Percentiles rank a stretch among this genome's conserved stretches.
These are phyloP conservation scores for Aspergillus baeticus DNA, from an alignment of 495 filamentous ascomycete species.

Conservation along the genomic window DNA sequence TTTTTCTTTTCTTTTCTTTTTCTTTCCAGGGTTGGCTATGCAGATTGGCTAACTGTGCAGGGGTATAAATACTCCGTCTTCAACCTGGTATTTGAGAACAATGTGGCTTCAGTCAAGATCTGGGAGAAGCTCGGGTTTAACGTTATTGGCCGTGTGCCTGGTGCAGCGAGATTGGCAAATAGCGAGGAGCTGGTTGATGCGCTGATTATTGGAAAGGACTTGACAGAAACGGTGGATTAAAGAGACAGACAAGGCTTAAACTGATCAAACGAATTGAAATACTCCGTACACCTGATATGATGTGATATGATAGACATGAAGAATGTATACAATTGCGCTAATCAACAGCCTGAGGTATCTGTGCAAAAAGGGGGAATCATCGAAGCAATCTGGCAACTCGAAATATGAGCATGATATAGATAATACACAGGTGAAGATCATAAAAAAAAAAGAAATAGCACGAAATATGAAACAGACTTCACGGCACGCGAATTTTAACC, in stretches of 20 bases:
- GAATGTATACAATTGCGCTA: slow-evolving; percentile 17
- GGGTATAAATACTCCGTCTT: slow-evolving; percentile 97
- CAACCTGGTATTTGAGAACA: slow-evolving; percentile 98
- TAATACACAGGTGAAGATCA: slow-evolving; percentile 19
- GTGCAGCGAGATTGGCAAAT: slow-evolving; percentile 39
- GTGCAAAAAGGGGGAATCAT: slow-evolving; percentile 32
- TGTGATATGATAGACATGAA: no score
- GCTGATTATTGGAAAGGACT: slow-evolving; percentile 44
- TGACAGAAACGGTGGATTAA: slow-evolving; percentile 20
- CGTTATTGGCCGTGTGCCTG: slow-evolving; percentile 78
- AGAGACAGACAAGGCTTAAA: slow-evolving; percentile 6
- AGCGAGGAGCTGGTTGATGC: slow-evolving; percentile 46
- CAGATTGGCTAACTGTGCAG: slow-evolving; percentile 26
- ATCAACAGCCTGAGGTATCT: slow-evolving; percentile 8
- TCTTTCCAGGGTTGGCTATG: background rate
- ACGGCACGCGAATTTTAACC: background rate
- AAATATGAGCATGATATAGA: slow-evolving; percentile 15
- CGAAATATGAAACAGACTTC: background rate
- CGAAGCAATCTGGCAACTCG: slow-evolving; percentile 19
- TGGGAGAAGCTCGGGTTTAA: slow-evolving; percentile 97
- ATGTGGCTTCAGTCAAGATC: slow-evolving; percentile 87
- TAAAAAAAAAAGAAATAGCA: slow-evolving; percentile 11
- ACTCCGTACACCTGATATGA: slow-evolving; percentile 13
- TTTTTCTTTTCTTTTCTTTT: background rate
- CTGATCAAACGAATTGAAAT: slow-evolving; percentile 7